Percentiles rank a stretch among this genome's conserved stretches.
Evolutionary conservation across 495 filamentous ascomycete species (phyloP).

Genomic region (Ramalina peruviana): DNA sequence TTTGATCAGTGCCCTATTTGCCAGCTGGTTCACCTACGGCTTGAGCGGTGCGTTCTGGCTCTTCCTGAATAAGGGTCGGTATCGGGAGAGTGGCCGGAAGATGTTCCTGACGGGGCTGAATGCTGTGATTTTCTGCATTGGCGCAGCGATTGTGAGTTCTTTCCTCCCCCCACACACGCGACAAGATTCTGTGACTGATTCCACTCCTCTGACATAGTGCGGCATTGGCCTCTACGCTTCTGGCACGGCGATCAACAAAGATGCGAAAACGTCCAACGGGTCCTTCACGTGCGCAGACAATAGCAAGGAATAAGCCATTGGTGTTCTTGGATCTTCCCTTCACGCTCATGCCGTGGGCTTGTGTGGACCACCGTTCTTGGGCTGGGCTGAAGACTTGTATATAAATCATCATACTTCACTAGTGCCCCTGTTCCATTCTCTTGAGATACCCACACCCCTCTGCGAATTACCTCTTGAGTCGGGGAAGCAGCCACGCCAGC

Average conservation of each 20-base stretch:
- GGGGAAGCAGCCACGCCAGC: no score
- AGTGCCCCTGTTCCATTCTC: no score
- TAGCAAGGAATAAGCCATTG: slow-evolving; percentile 3
- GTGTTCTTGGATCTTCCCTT: no score
- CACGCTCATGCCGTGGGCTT: no score
- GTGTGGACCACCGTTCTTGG: no score
- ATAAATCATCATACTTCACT: no score
- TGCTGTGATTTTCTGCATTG: slow-evolving; percentile 20
- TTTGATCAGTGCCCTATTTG: slow-evolving; percentile 24
- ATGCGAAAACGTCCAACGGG: slow-evolving; percentile 19
- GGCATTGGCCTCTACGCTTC: slow-evolving; percentile 32
- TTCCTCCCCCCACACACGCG: neutral
- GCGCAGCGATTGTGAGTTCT: slow-evolving; percentile 22
- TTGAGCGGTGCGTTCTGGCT: slow-evolving; percentile 32
- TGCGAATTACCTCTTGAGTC: no score
- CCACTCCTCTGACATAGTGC: slow-evolving; percentile 16
- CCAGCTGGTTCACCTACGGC: slow-evolving; percentile 32
- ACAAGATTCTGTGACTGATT: slow-evolving; percentile 1
- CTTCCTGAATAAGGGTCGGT: slow-evolving; percentile 24
- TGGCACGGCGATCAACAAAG: slow-evolving; percentile 27
- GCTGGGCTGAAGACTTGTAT: no score
- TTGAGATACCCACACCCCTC: no score
- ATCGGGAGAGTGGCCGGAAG: slow-evolving; percentile 21
- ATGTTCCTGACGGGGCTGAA: slow-evolving; percentile 25
- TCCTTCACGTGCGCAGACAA: slow-evolving; percentile 34